Evolutionary conservation across 2,329 filamentous ascomycete genomes (phyloP), one percentile per base, ranked within the genome.

Genomic region (Aspergillus japonicus): DNA sequence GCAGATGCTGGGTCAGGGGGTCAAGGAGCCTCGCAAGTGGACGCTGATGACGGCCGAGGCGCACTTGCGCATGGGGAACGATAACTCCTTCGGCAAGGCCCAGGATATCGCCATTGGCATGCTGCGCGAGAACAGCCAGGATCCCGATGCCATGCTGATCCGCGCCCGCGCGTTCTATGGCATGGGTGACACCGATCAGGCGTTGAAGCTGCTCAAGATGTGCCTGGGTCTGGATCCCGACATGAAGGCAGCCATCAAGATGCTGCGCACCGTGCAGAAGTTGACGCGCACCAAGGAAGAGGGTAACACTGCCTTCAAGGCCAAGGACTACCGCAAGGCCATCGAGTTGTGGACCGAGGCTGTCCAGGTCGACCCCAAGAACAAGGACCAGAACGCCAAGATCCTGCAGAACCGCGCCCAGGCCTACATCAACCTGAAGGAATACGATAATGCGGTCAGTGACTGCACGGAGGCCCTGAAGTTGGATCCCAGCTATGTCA

Each of bases 101-200:
- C 92, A 96, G 77, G 96, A 93, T 73, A 87, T 98, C 57, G 92
- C 92, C 69, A 96, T 97, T 86, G 86, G 85, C 2, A 78, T 99
- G 68, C 82, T 99, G 63, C 87, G 95, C 56, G 83, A 85, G 72
- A 98, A 98, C 80, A 92, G 83, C 74, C 89, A 94, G 73, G 95
- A 99, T 71, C 93, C 95, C 1, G 95, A 99, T 78, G 95, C 94
- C 1, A 81, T 99, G 64, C 91, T 97, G 5, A 85, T 99, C 54
- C 87, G 94, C 51, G 95, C 94, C 24, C 87, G 92, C 64, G 89
- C 92, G 16, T 83, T 96, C 53, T 98, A 98, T 70, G 89, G 88
- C 4, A 91, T 95, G 73, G 95, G 95, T 31, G 95, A 99, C 68
- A 96, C 96, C 71, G 91, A 96, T 2, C 96, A 97, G 82, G 94